Conservation (phyloP, 495 filamentous ascomycete species). For the Aspergillus coremiiformis region DNA sequence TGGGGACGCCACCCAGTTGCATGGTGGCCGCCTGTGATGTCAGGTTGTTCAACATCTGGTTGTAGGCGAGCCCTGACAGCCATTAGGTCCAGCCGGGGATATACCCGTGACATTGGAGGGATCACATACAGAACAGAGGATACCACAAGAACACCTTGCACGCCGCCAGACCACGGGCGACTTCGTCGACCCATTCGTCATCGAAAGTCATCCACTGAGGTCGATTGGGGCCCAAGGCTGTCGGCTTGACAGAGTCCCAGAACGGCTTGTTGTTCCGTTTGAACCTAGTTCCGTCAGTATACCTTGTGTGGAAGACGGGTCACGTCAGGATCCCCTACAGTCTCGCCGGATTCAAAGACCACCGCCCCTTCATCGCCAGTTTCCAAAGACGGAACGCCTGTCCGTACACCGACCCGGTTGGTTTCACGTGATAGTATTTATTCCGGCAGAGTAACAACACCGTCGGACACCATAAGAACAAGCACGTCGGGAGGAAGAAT, state of each 20-base stretch:
- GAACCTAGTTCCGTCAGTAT: conserved; percentile 27
- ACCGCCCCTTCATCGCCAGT: conserved; percentile 56
- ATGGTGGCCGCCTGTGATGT: conserved; percentile 68
- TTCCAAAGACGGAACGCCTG: conserved; percentile 49
- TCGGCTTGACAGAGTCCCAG: conserved; percentile 64
- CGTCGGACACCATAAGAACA: conserved; percentile 51
- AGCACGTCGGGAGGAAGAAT: conserved; percentile 49
- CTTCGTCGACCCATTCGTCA: conserved; percentile 67
- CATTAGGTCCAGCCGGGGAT: neutral
- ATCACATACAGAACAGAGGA: conserved; percentile 54
- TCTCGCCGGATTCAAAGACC: conserved; percentile 48
- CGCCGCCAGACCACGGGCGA: conserved; percentile 59
- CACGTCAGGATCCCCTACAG: conserved; percentile 12
- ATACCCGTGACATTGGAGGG: neutral
- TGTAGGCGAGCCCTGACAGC: conserved; percentile 46
- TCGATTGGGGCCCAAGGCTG: conserved; percentile 33
- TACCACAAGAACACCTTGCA: conserved; percentile 64
- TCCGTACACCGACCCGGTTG: conserved; percentile 56
- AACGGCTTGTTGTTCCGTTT: conserved; percentile 44
- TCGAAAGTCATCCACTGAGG: conserved; percentile 64
- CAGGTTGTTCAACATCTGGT: conserved; percentile 61
- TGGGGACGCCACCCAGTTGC: conserved; percentile 62
- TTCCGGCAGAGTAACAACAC: conserved; percentile 56
- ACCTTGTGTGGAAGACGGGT: neutral
- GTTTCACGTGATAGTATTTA: conserved; percentile 50